Conservation (phyloP, 192 early-diverging fungal species). For the Entomortierella lignicola region DNA sequence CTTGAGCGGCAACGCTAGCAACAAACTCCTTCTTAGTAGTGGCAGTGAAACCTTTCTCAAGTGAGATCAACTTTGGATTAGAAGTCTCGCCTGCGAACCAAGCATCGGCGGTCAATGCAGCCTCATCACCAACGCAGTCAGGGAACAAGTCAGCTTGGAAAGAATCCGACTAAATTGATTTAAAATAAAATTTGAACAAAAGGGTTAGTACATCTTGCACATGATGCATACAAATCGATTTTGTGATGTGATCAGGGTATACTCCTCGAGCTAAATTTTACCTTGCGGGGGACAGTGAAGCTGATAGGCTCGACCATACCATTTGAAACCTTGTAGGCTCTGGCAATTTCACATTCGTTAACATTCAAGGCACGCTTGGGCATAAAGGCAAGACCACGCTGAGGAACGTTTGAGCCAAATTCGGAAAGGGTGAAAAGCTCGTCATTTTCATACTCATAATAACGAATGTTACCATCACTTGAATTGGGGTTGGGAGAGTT, state of each 20-base stretch:
- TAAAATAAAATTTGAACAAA: too few species aligned
- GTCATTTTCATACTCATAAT: slow-evolving; percentile 98
- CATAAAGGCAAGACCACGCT: slow-evolving; percentile 93
- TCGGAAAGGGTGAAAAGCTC: slow-evolving; percentile 89
- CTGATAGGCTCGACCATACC: slow-evolving; percentile 94
- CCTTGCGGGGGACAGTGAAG: slow-evolving; percentile 96
- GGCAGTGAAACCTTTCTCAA: slow-evolving; percentile 77
- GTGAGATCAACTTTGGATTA: slow-evolving; percentile 79
- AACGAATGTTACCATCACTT: slow-evolving; percentile 98
- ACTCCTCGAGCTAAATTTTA: too few species aligned
- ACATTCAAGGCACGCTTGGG: slow-evolving; percentile 94
- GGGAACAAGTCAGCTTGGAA: slow-evolving; percentile 99
- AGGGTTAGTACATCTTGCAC: not conserved
- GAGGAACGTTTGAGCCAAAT: slow-evolving; percentile 90
- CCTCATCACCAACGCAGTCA: slow-evolving; percentile 79
- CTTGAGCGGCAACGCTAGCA: slow-evolving; percentile 70
- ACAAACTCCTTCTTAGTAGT: slow-evolving; percentile 83
- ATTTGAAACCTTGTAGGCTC: slow-evolving; percentile 93
- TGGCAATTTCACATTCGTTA: slow-evolving; percentile 89
- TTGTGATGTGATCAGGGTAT: too few species aligned
- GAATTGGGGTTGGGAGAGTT: not conserved
- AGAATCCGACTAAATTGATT: slow-evolving; percentile 78
- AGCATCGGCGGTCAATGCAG: slow-evolving; percentile 90
- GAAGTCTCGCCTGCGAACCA: slow-evolving; percentile 90
- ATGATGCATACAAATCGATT: too few species aligned